Percentiles rank a stretch among this genome's conserved stretches.
Evolutionary conservation across 2,329 filamentous ascomycete genomes (phyloP).

Genomic region (Coleophoma crateriformis): DNA sequence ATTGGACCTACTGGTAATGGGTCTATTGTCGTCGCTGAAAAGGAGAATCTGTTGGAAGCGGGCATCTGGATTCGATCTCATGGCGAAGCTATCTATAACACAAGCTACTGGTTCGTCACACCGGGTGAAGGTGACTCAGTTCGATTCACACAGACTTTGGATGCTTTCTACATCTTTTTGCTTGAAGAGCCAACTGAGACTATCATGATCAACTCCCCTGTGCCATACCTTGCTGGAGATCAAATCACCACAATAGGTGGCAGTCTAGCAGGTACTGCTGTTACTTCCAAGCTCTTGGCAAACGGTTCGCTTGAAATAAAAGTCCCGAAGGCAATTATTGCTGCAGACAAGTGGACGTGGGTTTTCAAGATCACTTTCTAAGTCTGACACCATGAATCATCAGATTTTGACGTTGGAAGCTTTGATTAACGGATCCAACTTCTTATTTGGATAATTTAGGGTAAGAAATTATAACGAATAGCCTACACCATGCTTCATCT

Average conservation of each 20-base stretch:
- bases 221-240: slow-evolving; percentile 5
- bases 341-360: not conserved
- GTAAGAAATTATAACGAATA: too few species aligned
- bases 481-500: too few species aligned
- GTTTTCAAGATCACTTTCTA: slow-evolving; percentile 9
- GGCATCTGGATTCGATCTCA: slow-evolving; percentile 48
- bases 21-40: slow-evolving; percentile 41
- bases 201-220: slow-evolving; percentile 1
- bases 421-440: too few species aligned
- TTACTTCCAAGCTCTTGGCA: not conserved
- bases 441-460: too few species aligned
- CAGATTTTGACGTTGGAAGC: too few species aligned
- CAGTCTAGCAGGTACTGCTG: not conserved
- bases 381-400: not conserved
- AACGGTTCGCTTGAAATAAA: not conserved
- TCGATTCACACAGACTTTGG: slow-evolving; percentile 5
- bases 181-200: not conserved
- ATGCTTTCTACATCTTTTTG: slow-evolving; percentile 6
- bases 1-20: slow-evolving; percentile 49
- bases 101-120: slow-evolving; percentile 37
- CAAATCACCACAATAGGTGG: slow-evolving; percentile 4
- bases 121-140: slow-evolving; percentile 16
- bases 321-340: not conserved
- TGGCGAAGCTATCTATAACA: slow-evolving; percentile 49
- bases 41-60: slow-evolving; percentile 38